Percentiles rank a stretch among this genome's conserved stretches.
Conservation (phyloP, 352 stramenopile species). For the Globisporangium splendens region DNA sequence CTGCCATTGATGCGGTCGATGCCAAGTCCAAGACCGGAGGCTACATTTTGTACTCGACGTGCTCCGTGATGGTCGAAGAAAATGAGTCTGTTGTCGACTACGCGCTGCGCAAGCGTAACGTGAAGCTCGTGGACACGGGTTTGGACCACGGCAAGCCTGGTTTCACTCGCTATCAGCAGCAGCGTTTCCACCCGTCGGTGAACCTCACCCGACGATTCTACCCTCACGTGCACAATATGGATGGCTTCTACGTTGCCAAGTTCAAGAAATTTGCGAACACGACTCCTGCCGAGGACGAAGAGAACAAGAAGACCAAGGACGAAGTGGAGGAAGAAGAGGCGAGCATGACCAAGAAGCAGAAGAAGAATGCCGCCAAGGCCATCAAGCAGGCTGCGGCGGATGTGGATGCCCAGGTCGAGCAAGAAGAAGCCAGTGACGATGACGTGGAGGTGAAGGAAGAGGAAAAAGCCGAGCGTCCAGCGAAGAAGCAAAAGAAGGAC, state of each 20-base stretch:
- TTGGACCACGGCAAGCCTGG: slow-evolving; percentile 95
- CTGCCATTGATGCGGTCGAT: slow-evolving; percentile 98
- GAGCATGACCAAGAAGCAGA: slow-evolving; percentile 76
- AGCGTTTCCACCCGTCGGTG: slow-evolving; percentile 97
- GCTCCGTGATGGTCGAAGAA: slow-evolving; percentile 91
- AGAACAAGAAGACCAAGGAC: slow-evolving; percentile 76
- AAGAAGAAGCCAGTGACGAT: slow-evolving; percentile 47
- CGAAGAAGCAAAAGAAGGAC: slow-evolving; percentile 49
- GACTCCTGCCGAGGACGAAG: slow-evolving; percentile 68
- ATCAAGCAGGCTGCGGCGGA: slow-evolving; percentile 69
- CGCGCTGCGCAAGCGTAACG: slow-evolving; percentile 96
- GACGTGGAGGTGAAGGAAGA: slow-evolving; percentile 34
- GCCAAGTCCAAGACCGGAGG: slow-evolving; percentile 95
- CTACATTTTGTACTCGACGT: slow-evolving; percentile 99
- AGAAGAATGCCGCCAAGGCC: slow-evolving; percentile 74
- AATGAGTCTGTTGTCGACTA: slow-evolving; percentile 99
- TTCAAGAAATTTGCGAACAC: slow-evolving; percentile 98
- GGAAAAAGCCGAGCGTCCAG: slow-evolving; percentile 26
- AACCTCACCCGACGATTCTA: slow-evolving; percentile 97
- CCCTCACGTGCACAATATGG: slow-evolving; percentile 99
- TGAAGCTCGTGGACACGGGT: slow-evolving; percentile 97
- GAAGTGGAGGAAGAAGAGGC: slow-evolving; percentile 67
- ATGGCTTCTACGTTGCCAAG: slow-evolving; percentile 99
- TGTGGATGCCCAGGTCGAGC: slow-evolving; percentile 61
- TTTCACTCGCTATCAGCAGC: slow-evolving; percentile 94